Evolutionary conservation across 495 filamentous ascomycete species (phyloP).

Genomic region (Daldinia childiae): DNA sequence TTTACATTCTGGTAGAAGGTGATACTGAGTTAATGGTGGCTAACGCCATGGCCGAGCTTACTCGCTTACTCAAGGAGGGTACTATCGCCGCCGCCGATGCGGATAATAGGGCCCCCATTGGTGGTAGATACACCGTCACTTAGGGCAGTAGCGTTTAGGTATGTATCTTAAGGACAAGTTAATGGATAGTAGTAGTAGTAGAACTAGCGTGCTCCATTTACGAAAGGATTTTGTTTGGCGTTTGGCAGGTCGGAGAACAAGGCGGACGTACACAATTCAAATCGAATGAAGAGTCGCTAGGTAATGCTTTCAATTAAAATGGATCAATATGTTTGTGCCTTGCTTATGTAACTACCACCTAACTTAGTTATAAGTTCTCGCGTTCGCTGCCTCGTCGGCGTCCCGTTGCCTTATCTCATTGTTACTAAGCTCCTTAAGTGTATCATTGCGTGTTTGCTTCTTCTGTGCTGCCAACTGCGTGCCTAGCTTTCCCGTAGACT

Average conservation of each 20-base stretch:
- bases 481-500: slow-evolving; percentile 66
- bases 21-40: slow-evolving; percentile 94
- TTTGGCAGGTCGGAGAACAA: slow-evolving; percentile 2
- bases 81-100: slow-evolving; percentile 88
- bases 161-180: not conserved
- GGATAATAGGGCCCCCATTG: slow-evolving; percentile 79
- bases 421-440: slow-evolving; percentile 64
- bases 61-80: slow-evolving; percentile 88
- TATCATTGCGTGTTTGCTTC: slow-evolving; percentile 69
- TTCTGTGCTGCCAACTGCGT: slow-evolving; percentile 71
- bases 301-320: not conserved
- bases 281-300: not conserved
- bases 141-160: slow-evolving; percentile 48
- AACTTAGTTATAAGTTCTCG: slow-evolving; percentile 61
- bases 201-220: slow-evolving; percentile 13
- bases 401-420: slow-evolving; percentile 66
- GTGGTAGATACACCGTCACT: slow-evolving; percentile 90
- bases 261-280: slow-evolving; percentile 11
- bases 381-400: slow-evolving; percentile 62
- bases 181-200: slow-evolving; percentile 9
- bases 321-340: not conserved
- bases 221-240: slow-evolving; percentile 14
- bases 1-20: slow-evolving; percentile 97
- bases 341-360: not conserved
- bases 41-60: slow-evolving; percentile 90